Base-by-base conservation (phyloP, 805 yeast species). In the Nakazawaea molendinolei region DNA sequence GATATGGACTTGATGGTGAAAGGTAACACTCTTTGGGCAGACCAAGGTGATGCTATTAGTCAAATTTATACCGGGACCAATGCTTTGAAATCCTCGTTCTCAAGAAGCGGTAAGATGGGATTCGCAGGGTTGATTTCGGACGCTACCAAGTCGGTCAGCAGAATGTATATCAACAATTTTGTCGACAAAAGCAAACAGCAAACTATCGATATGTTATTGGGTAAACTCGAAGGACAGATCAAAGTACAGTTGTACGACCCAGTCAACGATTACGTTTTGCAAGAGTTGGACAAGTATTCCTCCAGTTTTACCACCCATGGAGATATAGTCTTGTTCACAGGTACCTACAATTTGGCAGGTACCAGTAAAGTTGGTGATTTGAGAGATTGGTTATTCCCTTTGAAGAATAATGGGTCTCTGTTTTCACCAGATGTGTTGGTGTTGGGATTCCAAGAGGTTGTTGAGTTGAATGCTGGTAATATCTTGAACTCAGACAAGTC, bases 41-140 rank as follows among this genome's bases (percentile, higher is more conserved):
- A 92, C 56, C 92, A 92, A 56, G 99, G 98, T 39, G 98, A 92
- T 57, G 95, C 86, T 46, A 79, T 92, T 4, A 86, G 96, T 3
- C 94, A 86, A 54, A 90, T 92, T 13, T 92, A 92, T 58, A 90
- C 98, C 0, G 97, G 98, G 20, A 92, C 99, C 0, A 95, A 95
- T 42, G 99, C 99, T 0, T 67, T 92, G 43, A 92, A 92, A 57
- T 85, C 96, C 0, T 86, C 96, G 4, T 92, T 83, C 52, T 85
- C 97, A 2, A 73, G 99, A 53, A 79, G 85, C 20, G 98, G 98
- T 17, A 90, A 89, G 51, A 87, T 89, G 97, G 86, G 90, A 29
- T 61, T 92, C 37, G 97, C 97, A 0, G 97, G 97, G 23, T 96
- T 97, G 0, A 60, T 92, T n/a, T 83, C 95, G 0, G 99, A 92